Conservation (phyloP, 108 stramenopile species). For the Skeletonema potamos region DNA sequence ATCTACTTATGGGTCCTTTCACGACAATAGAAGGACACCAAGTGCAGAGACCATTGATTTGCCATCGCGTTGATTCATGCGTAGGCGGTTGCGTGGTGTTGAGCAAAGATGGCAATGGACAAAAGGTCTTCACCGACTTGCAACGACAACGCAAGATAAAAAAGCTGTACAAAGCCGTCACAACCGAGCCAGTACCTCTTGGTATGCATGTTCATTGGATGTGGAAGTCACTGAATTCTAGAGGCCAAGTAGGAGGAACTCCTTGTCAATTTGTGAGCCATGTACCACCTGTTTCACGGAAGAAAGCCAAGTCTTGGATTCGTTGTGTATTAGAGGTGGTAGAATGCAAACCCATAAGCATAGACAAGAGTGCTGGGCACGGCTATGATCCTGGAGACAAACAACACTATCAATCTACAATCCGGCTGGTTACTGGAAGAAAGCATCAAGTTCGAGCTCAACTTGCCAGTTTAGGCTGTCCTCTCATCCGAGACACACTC, state of each 20-base stretch:
- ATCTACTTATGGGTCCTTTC: constrained; percentile 75
- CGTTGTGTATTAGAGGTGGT: constrained; percentile 84
- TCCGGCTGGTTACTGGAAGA: constrained; percentile 84
- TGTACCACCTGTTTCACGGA: constrained; percentile 58
- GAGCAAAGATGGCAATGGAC: constrained; percentile 86
- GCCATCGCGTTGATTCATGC: constrained; percentile 86
- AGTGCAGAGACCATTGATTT: constrained; percentile 68
- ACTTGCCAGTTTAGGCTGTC: constrained; percentile 78
- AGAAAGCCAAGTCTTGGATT: constrained; percentile 82
- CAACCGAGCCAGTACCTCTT: constrained; percentile 74
- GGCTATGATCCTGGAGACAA: constrained; percentile 67
- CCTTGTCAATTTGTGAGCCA: constrained; percentile 85
- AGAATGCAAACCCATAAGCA: constrained; percentile 75
- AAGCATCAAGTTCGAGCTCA: constrained; percentile 91
- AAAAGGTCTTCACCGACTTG: constrained; percentile 73
- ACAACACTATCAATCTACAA: constrained; percentile 80
- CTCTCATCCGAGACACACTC: constrained; percentile 84
- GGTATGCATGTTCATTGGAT: constrained; percentile 93
- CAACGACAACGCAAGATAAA: constrained; percentile 82
- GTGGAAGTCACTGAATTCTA: constrained; percentile 65
- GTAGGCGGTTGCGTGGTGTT: constrained; percentile 89
- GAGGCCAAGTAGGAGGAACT: constrained; percentile 77
- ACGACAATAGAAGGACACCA: constrained; percentile 61
- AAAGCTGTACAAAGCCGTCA: constrained; percentile 85
- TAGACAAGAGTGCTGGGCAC: constrained; percentile 44